Evolutionary conservation across 75 land plant species (phyloP).

Genomic region (Adiantum capillusveneris): DNA sequence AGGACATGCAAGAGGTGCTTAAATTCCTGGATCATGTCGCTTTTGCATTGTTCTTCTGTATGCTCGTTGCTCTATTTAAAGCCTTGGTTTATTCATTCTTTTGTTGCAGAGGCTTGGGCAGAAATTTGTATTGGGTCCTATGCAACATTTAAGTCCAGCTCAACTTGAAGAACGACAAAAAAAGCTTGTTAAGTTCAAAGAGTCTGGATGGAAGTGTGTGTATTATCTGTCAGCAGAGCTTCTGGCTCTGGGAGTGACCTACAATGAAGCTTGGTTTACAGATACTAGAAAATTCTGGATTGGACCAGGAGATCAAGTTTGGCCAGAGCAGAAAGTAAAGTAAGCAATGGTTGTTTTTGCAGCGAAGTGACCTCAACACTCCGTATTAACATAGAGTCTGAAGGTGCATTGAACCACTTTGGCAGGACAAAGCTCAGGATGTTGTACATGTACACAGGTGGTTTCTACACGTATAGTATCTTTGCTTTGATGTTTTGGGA

Average conservation of each 20-base stretch:
- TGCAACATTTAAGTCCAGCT: slow-evolving; percentile 10
- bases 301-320: slow-evolving; percentile 84
- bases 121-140: slow-evolving; percentile 30
- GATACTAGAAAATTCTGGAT: slow-evolving; percentile 72
- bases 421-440: slow-evolving; percentile 73
- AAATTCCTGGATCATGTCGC: no score
- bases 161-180: slow-evolving; percentile 38
- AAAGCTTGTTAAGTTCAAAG: slow-evolving; percentile 75
- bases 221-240: slow-evolving; percentile 73
- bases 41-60: no score
- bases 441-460: slow-evolving; percentile 82
- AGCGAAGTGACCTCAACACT: no score
- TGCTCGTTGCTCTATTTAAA: no score
- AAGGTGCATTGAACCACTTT: neutral
- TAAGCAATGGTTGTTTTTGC: slow-evolving; percentile 20
- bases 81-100: neutral
- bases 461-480: slow-evolving; percentile 92
- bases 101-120: slow-evolving; percentile 47
- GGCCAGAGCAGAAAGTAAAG: slow-evolving; percentile 91
- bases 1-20: no score
- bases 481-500: slow-evolving; percentile 96
- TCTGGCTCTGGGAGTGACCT: slow-evolving; percentile 53
- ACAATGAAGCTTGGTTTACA: slow-evolving; percentile 83
- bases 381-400: no score
- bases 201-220: slow-evolving; percentile 86